A percentile compares a stretch with the other conserved stretches of the same genome.
Conservation (phyloP, 192 early-diverging fungal species). For the Backusella sp. region DNA sequence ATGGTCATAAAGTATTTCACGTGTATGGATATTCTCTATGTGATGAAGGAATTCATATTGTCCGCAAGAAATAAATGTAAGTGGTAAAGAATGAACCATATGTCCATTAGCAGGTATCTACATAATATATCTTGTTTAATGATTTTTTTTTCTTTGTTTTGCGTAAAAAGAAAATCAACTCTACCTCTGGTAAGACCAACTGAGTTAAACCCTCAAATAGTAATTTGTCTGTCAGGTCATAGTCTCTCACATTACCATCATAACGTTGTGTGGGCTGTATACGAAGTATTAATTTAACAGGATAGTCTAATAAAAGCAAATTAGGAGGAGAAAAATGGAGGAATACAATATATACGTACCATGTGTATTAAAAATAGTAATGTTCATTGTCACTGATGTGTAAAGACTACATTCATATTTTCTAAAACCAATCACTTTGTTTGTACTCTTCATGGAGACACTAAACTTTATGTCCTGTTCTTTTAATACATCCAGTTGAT, state of each 20-base stretch:
- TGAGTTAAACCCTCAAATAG: conserved; percentile 55
- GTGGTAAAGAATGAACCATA: conserved; percentile 42
- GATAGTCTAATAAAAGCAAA: conserved; percentile 6
- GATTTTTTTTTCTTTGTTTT: background rate
- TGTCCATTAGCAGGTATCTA: conserved; percentile 49
- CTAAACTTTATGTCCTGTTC: conserved; percentile 62
- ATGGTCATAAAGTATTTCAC: conserved; percentile 50
- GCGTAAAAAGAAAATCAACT: background rate
- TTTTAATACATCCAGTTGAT: conserved; percentile 55
- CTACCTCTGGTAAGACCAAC: conserved; percentile 52
- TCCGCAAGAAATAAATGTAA: conserved; percentile 55
- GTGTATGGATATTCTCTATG: conserved; percentile 51
- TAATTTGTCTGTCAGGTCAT: conserved; percentile 46
- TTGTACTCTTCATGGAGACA: conserved; percentile 28
- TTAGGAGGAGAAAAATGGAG: background rate
- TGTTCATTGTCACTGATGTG: conserved; percentile 44
- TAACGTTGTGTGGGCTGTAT: conserved; percentile 53
- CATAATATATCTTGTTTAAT: background rate
- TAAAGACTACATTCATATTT: conserved; percentile 47
- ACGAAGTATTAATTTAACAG: conserved; percentile 45
- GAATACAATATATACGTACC: conserved; percentile 33
- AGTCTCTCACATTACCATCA: conserved; percentile 51
- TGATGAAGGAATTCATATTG: conserved; percentile 55
- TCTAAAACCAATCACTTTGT: conserved; percentile 16
- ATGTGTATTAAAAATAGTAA: conserved; percentile 47